Conservation (phyloP, 192 early-diverging fungal species). For the Borealophlyctis nickersoniae region DNA sequence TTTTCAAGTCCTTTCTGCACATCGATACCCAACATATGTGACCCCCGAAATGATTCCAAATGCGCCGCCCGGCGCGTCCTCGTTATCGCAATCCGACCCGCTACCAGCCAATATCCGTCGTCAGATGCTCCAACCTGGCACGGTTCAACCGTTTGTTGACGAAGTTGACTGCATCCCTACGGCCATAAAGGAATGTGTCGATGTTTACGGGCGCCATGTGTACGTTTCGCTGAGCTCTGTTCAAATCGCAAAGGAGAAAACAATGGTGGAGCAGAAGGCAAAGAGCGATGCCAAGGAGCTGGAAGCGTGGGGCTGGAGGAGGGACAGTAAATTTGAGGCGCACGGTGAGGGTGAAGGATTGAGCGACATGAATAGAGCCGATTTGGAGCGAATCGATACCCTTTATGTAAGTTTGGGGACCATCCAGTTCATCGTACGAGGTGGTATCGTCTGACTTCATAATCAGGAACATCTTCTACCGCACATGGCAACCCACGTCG, state of each 20-base stretch:
- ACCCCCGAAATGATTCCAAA: too few relatives aligned
- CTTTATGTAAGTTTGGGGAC: slow-evolving; percentile 42
- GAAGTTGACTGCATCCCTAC: slow-evolving; percentile 15
- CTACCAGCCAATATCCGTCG: slow-evolving; percentile 25
- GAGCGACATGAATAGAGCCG: background rate
- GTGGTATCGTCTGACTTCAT: too few relatives aligned
- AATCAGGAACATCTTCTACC: slow-evolving; percentile 31
- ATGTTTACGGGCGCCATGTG: slow-evolving; percentile 28
- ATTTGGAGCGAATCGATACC: slow-evolving; percentile 28
- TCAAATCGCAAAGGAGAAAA: slow-evolving; percentile 30
- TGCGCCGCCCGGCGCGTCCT: too few relatives aligned
- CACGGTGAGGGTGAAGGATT: background rate
- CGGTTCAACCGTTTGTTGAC: slow-evolving; percentile 35
- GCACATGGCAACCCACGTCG: slow-evolving; percentile 38
- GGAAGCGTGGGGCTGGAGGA: slow-evolving; percentile 11
- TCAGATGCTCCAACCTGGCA: slow-evolving; percentile 16
- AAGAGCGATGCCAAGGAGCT: slow-evolving; percentile 5
- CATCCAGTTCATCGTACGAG: too few relatives aligned
- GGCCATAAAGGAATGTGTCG: slow-evolving; percentile 28
- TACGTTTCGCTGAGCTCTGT: slow-evolving; percentile 32
- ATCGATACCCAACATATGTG: slow-evolving; percentile 63
- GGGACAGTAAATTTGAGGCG: background rate
- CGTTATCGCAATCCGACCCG: too few relatives aligned
- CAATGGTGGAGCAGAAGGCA: slow-evolving; percentile 13
- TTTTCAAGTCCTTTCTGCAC: slow-evolving; percentile 52